phyloP scores from a whole-genome alignment of 257 asterid genomes.

The Capsicum baccatum region DNA sequence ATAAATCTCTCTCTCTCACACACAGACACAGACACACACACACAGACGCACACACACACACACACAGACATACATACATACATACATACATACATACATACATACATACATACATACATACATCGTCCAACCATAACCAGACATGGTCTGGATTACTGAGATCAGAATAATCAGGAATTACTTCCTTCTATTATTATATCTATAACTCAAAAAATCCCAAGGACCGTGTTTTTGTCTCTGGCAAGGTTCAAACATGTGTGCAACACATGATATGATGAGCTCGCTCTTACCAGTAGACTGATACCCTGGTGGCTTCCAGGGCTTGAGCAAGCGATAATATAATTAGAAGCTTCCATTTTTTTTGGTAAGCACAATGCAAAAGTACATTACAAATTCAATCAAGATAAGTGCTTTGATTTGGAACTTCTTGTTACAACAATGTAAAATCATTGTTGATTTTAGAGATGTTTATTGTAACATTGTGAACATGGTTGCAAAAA shows the following conservation, averaged over 20 bases:
- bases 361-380: not conserved
- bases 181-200: not conserved
- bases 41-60: too few species aligned
- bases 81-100: too few species aligned
- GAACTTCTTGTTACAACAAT: conserved; percentile 1
- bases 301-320: not conserved
- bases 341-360: not conserved
- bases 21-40: too few species aligned
- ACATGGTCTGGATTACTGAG: not conserved
- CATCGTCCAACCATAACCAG: not conserved
- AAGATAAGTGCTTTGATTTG: conserved; percentile 1
- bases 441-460: not conserved
- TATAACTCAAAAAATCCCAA: not conserved
- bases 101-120: too few species aligned
- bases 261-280: not conserved
- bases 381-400: not conserved
- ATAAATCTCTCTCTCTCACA: not conserved
- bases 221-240: not conserved
- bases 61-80: too few species aligned
- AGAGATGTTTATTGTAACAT: not conserved
- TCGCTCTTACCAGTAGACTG: not conserved
- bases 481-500: not conserved
- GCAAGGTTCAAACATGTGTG: not conserved
- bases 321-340: not conserved
- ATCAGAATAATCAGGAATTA: conserved; percentile 13